phyloP scores from a whole-genome alignment of 2,329 filamentous ascomycete species.

The Colletotrichum lini region DNA sequence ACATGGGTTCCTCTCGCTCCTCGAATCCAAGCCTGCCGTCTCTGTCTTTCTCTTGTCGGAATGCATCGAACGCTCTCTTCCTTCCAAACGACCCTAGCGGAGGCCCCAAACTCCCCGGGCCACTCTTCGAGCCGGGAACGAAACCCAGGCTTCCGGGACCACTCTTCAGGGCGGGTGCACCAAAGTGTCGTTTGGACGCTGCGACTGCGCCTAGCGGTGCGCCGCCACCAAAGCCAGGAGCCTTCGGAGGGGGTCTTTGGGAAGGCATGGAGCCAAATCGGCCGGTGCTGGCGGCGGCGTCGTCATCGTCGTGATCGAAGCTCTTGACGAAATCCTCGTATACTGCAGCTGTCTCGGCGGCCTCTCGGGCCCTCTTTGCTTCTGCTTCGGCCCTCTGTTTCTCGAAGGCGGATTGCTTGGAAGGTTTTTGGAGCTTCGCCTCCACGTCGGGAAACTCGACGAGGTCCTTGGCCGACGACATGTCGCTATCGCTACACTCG shows the following conservation, averaged over 20 bases:
- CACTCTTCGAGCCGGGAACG: conserved; percentile 68
- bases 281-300: conserved; percentile 55
- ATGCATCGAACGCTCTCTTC: conserved; percentile 68
- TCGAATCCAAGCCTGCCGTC: conserved; percentile 56
- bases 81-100: conserved; percentile 63
- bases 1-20: conserved; percentile 62
- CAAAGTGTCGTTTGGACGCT: conserved; percentile 75
- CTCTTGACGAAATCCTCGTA: conserved; percentile 91
- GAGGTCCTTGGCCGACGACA: conserved; percentile 65
- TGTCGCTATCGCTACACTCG: conserved; percentile 46
- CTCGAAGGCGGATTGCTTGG: conserved; percentile 90
- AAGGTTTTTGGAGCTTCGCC: conserved; percentile 83
- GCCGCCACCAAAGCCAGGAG: conserved; percentile 47
- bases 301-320: conserved; percentile 74
- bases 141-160: conserved; percentile 75
- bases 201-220: conserved; percentile 46
- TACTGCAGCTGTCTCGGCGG: conserved; percentile 88
- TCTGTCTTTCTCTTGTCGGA: conserved; percentile 53
- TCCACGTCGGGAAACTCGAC: conserved; percentile 79
- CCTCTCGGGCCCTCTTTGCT: conserved; percentile 87
- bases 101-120: conserved; percentile 74
- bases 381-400: conserved; percentile 90
- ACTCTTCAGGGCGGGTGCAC: conserved; percentile 68
- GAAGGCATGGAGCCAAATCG: conserved; percentile 35
- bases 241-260: conserved; percentile 21